A percentile compares a stretch with the other conserved stretches of the same genome.
These are phyloP conservation scores for Intubia oerlemansii DNA, from an alignment of 2,329 filamentous ascomycete genomes.

Conservation along the genomic window DNA sequence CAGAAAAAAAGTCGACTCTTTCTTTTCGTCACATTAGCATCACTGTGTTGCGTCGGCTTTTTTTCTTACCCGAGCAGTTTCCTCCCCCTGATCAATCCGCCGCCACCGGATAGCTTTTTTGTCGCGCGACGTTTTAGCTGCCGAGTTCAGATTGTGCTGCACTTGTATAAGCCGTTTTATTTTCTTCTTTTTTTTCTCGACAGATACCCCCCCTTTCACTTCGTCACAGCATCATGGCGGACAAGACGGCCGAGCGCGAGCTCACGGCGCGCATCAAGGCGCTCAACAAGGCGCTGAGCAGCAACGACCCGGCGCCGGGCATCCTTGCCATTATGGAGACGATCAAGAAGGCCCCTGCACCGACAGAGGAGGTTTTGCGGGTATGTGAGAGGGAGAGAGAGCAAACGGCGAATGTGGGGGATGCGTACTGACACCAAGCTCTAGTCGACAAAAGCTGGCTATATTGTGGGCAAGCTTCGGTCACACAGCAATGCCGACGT, in stretches of 20 bases:
- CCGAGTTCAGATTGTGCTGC: no score
- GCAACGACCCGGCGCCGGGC: conserved; percentile 51
- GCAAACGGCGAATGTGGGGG: conserved; percentile 7
- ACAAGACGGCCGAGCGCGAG: conserved; percentile 44
- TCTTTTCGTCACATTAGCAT: no score
- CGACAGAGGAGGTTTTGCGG: conserved; percentile 80
- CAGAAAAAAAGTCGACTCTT: no score
- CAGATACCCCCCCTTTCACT: neutral
- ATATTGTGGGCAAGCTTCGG: conserved; percentile 64
- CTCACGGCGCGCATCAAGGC: conserved; percentile 58
- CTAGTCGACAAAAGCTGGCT: conserved; percentile 74
- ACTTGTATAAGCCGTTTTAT: no score
- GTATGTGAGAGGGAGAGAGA: conserved; percentile 31
- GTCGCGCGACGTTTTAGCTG: no score
- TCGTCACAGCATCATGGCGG: no score
- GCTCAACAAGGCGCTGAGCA: conserved; percentile 56
- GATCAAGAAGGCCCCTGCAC: conserved; percentile 58
- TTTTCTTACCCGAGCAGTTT: no score
- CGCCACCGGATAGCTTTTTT: no score
- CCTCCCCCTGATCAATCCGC: no score
- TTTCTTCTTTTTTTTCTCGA: neutral
- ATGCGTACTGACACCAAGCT: neutral
- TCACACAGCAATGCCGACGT: conserved; percentile 67
- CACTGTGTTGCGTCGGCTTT: no score
- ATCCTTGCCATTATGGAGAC: conserved; percentile 56